Evolutionary conservation across 768 basidiomycete species (phyloP).

Genomic region (Mrakia frigida): DNA sequence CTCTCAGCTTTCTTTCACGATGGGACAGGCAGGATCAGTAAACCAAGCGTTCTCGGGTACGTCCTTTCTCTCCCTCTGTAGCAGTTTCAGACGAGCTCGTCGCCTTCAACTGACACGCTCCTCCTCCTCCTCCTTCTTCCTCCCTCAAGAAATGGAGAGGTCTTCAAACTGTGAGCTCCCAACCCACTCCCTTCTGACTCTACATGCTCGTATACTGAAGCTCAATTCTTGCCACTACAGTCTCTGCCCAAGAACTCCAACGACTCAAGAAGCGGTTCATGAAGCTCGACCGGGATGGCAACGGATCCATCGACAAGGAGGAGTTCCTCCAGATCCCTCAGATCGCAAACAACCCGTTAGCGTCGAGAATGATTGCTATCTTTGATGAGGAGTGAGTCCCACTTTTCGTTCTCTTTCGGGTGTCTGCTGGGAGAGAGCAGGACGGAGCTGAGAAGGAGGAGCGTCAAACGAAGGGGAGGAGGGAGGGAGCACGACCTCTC

Average conservation of each 20-base stretch:
- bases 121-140: conserved; percentile 48
- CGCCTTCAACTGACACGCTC: not conserved
- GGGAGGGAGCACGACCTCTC: not conserved
- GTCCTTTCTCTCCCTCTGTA: not conserved
- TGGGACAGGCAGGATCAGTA: conserved; percentile 53
- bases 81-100: not conserved
- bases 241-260: conserved; percentile 89
- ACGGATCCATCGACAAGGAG: conserved; percentile 95
- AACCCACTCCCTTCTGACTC: not conserved
- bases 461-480: not conserved
- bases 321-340: conserved; percentile 99
- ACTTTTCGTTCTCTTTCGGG: not conserved
- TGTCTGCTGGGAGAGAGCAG: not conserved
- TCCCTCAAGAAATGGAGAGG: conserved; percentile 80
- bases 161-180: conserved; percentile 86
- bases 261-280: conserved; percentile 97
- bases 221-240: conserved; percentile 47
- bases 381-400: conserved; percentile 92
- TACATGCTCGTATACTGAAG: not conserved
- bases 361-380: conserved; percentile 97
- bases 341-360: conserved; percentile 94
- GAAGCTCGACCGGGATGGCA: conserved; percentile 98
- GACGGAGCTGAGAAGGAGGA: not conserved
- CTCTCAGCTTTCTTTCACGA: conserved; percentile 33
- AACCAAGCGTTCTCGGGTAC: conserved; percentile 33